These are phyloP conservation scores for Takakia lepidozioides DNA, from an alignment of 225 moss, liverwort and hornwort species.

Conservation along the genomic window DNA sequence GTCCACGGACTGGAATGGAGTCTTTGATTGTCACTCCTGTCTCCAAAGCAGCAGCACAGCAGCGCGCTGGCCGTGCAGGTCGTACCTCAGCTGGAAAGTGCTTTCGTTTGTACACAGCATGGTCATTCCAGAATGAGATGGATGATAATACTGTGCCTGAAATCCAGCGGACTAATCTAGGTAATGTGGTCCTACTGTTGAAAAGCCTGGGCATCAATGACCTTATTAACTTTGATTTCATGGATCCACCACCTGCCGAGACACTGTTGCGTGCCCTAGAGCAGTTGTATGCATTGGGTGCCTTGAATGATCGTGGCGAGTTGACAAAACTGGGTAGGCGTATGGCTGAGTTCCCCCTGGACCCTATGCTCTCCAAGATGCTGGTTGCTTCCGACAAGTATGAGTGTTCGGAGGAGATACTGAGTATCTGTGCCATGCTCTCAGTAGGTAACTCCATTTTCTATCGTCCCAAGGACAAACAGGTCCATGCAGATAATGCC, in stretches of 20 bases:
- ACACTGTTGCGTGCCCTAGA: slow-evolving; percentile 80
- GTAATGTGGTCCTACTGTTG: slow-evolving; percentile 87
- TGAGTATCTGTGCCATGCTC: slow-evolving; percentile 86
- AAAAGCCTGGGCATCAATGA: slow-evolving; percentile 91
- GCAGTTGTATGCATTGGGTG: slow-evolving; percentile 88
- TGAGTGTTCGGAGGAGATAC: slow-evolving; percentile 78
- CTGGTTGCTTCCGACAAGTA: slow-evolving; percentile 83
- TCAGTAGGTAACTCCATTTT: slow-evolving; percentile 93
- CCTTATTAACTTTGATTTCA: slow-evolving; percentile 77
- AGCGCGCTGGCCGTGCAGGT: slow-evolving; percentile 90
- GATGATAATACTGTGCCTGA: slow-evolving; percentile 64
- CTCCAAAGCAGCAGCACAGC: slow-evolving; percentile 91
- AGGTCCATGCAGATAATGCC: slow-evolving; percentile 98
- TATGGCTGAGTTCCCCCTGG: slow-evolving; percentile 96
- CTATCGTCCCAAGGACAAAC: slow-evolving; percentile 95
- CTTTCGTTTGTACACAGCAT: slow-evolving; percentile 50
- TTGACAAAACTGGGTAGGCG: slow-evolving; percentile 84
- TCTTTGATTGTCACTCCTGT: slow-evolving; percentile 79
- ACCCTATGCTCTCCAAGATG: slow-evolving; percentile 97
- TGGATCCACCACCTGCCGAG: slow-evolving; percentile 75
- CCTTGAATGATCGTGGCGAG: slow-evolving; percentile 84
- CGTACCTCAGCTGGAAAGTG: slow-evolving; percentile 62
- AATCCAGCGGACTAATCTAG: slow-evolving; percentile 80
- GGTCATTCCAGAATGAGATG: slow-evolving; percentile 64
- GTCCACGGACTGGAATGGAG: slow-evolving; percentile 83